phyloP scores from a whole-genome alignment of 129 eudicot genomes.

The Centrapalus pauciflorus region DNA sequence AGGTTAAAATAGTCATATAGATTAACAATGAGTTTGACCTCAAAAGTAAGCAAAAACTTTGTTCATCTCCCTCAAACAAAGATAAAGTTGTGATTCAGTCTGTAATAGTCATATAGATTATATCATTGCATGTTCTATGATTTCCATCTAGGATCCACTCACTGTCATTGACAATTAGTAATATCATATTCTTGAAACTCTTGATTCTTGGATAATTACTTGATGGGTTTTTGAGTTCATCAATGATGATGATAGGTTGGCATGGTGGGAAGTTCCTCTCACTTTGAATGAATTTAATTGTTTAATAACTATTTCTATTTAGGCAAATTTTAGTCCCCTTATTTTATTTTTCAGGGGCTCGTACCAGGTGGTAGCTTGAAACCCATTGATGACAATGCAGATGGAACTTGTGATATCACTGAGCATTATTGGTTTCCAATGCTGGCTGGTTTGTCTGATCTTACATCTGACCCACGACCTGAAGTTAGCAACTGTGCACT shows the following conservation, averaged over 20 bases:
- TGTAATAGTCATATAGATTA: too few species aligned
- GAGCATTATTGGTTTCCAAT: slow-evolving; percentile 99
- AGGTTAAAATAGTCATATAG: too few species aligned
- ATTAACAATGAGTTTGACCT: too few species aligned
- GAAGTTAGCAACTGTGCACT: slow-evolving; percentile 97
- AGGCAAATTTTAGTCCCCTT: background rate
- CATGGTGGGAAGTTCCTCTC: too few species aligned
- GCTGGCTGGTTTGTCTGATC: slow-evolving; percentile 96
- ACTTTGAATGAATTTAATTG: background rate
- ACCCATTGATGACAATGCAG: slow-evolving; percentile 62
- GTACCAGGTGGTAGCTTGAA: slow-evolving; percentile 91
- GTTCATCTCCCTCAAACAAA: too few species aligned
- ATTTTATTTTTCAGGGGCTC: slow-evolving; percentile 61
- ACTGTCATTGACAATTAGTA: too few species aligned
- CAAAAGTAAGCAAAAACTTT: too few species aligned
- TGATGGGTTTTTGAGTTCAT: background rate
- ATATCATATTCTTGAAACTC: too few species aligned
- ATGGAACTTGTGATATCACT: slow-evolving; percentile 67
- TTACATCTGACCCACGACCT: slow-evolving; percentile 85
- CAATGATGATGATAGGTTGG: background rate
- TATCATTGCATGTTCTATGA: too few species aligned
- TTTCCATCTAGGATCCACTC: too few species aligned
- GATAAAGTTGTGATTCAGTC: too few species aligned
- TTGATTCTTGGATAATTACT: background rate
- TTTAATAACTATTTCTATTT: background rate